Evolutionary conservation across 75 land plant genomes (phyloP), one percentile per base, ranked within the genome.

Genomic region (Pseudotsuga menziesii): DNA sequence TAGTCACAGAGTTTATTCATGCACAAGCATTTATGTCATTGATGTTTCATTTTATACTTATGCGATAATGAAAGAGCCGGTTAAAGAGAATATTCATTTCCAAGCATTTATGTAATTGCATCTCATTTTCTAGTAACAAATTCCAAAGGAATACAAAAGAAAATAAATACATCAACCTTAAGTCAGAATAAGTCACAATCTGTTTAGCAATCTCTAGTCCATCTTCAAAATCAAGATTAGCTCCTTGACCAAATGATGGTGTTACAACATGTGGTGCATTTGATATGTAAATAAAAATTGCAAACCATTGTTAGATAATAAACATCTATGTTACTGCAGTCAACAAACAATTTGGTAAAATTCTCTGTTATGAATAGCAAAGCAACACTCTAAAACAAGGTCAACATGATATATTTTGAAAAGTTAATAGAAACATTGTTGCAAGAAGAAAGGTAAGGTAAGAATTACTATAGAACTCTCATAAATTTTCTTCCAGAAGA

Each of bases 231-330:
- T 86, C 88, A 29, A 86, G 61, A 75, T 86, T 86, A 59, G 88
- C 88, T 56, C 88, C 88, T 76, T 86, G 88, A 56, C 88, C 88
- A 59, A 77, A 73, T 35, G 88, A 76, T 36, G 88, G 88, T n/a
- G 87, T 77, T 15, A 86, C 83, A n/a, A 86, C 88, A 83, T 86
- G 88, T n/a, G 74, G 83, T n/a, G 88, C 88, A 86, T 86, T 86
- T 86, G 78, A 62, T 3, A 56, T 19, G 56, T 55, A 57, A 54
- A 25, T 35, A 55, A 48, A 73, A 9, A 26, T 41, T 36, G 23
- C 4, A 69, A 70, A 29, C 19, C 44, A 32, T 11, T 20, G 19
- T n/a, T 77, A 48, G 54, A 48, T 48, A 48, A 12, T 8, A 48
- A 9, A 48, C 9, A 48, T 48, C 54, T 29, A 9, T 48, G 54